phyloP scores from a whole-genome alignment of 805 yeast genomes.

The Spathaspora gorwiae region DNA sequence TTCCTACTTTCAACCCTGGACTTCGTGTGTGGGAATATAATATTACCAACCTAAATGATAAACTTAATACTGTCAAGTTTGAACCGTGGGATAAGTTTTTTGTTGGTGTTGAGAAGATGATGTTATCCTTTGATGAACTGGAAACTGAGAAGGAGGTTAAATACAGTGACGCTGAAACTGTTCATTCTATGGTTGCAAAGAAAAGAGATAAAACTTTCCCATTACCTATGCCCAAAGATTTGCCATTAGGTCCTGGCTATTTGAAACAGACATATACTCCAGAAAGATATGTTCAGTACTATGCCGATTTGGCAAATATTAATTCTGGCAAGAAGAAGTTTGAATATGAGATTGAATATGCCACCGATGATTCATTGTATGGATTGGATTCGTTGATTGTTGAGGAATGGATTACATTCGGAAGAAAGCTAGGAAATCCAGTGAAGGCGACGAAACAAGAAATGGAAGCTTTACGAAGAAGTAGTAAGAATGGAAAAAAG shows the following conservation, averaged over 20 bases:
- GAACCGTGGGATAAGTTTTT: constrained; percentile 62
- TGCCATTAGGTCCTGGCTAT: constrained; percentile 73
- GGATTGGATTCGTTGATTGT: constrained; percentile 53
- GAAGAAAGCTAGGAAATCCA: constrained; percentile 48
- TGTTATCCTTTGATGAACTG: constrained; percentile 25
- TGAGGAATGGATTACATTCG: constrained; percentile 57
- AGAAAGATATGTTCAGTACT: constrained; percentile 66
- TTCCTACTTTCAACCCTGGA: constrained; percentile 84
- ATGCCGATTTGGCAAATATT: constrained; percentile 52
- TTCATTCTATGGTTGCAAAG: background rate
- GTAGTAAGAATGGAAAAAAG: constrained; percentile 5
- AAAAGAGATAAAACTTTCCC: constrained; percentile 59
- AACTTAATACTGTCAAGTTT: constrained; percentile 10
- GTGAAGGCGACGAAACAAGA: constrained; percentile 13
- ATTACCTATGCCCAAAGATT: constrained; percentile 48
- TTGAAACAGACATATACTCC: constrained; percentile 70
- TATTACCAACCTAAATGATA: constrained; percentile 46
- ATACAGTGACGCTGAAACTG: background rate
- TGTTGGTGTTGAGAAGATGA: constrained; percentile 36
- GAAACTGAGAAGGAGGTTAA: constrained; percentile 15
- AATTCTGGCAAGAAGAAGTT: constrained; percentile 46
- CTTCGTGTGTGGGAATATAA: constrained; percentile 85
- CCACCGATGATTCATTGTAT: constrained; percentile 59
- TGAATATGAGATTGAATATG: constrained; percentile 60
- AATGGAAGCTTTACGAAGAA: background rate